Percentiles rank a stretch among this genome's conserved stretches.
Evolutionary conservation across 1,139 yeast genomes (phyloP).

Genomic region (Taphrina pruni): DNA sequence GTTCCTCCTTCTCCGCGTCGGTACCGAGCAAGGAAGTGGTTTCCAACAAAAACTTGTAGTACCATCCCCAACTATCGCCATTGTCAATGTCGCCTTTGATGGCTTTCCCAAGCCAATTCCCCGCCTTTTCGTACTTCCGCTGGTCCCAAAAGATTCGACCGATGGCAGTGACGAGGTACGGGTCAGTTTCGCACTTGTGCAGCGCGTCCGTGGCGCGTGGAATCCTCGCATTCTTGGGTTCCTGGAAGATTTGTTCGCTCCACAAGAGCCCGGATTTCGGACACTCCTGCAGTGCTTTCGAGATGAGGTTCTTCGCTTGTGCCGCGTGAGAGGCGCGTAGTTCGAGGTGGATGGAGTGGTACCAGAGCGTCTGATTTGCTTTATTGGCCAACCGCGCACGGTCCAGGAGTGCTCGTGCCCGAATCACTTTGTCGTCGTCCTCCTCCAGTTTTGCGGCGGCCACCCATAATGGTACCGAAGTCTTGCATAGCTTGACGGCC

Average conservation of each 20-base stretch:
- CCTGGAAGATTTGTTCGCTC: conserved; percentile 63
- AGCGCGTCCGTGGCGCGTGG: conserved; percentile 75
- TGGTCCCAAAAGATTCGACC: conserved; percentile 74
- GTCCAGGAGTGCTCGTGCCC: conserved; percentile 78
- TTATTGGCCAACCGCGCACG: conserved; percentile 65
- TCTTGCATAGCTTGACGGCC: conserved; percentile 61
- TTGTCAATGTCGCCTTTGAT: conserved; percentile 59
- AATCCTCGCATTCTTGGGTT: conserved; percentile 61
- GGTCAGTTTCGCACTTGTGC: conserved; percentile 66
- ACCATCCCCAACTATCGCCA: conserved; percentile 85
- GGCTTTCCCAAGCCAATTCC: conserved; percentile 78
- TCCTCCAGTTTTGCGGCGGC: conserved; percentile 61
- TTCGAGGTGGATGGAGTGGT: conserved; percentile 67
- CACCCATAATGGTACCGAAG: conserved; percentile 62
- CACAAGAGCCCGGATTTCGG: conserved; percentile 69
- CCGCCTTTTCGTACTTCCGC: conserved; percentile 68
- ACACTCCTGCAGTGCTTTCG: conserved; percentile 65
- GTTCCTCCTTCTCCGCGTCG: conserved; percentile 11
- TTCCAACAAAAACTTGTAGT: conserved; percentile 55
- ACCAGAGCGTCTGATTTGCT: conserved; percentile 61
- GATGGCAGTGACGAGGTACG: conserved; percentile 64
- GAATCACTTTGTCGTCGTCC: conserved; percentile 54
- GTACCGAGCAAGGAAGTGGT: conserved; percentile 6
- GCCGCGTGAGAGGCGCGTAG: conserved; percentile 56
- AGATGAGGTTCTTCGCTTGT: conserved; percentile 64